Conservation (phyloP, 176 grass and related monocot genomes). For the Areca catechu region DNA sequence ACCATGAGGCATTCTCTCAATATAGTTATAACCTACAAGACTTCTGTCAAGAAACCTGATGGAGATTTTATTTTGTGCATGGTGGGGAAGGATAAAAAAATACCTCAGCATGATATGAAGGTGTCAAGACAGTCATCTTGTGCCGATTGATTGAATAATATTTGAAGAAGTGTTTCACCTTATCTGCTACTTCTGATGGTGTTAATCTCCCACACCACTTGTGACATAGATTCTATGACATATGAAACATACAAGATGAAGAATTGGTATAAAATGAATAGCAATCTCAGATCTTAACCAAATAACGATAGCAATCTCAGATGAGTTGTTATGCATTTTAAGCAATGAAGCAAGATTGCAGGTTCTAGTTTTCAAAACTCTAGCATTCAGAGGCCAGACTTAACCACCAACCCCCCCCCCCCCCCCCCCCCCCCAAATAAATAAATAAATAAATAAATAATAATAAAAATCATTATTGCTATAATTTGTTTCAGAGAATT, state of each 20-base stretch:
- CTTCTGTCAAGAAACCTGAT: neutral
- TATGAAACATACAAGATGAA: neutral
- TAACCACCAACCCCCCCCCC: no score
- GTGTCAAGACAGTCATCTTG: slow-evolving; percentile 97
- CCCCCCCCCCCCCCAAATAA: no score
- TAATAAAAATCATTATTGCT: no score
- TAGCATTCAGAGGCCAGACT: no score
- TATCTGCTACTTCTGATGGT: slow-evolving; percentile 84
- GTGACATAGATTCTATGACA: slow-evolving; percentile 70
- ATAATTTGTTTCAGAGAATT: no score
- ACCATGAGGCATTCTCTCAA: neutral
- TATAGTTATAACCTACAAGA: neutral
- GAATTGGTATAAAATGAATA: neutral
- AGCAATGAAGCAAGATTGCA: no score
- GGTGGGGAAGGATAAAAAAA: slow-evolving; percentile 2
- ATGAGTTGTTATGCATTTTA: no score
- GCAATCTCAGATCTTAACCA: no score
- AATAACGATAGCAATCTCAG: no score
- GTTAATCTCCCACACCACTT: slow-evolving; percentile 74
- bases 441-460: no score
- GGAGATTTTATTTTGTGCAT: neutral
- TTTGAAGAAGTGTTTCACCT: slow-evolving; percentile 98
- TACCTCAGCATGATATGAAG: slow-evolving; percentile 96
- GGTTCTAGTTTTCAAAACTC: no score
- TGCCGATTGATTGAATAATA: slow-evolving; percentile 94